Conservation (phyloP, 1,139 yeast species). For the Geotrichum macrosporum region DNA sequence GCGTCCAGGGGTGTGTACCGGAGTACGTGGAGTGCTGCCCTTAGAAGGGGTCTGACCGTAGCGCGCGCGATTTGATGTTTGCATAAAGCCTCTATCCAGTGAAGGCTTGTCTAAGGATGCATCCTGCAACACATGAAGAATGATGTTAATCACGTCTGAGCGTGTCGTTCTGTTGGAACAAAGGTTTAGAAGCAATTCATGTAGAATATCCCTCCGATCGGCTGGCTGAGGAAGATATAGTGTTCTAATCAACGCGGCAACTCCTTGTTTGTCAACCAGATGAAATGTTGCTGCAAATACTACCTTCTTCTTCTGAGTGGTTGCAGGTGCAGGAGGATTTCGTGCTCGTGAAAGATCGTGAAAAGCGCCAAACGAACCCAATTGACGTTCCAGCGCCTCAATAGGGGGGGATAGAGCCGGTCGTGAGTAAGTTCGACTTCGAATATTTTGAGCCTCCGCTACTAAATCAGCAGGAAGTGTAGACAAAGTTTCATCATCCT, state of each 20-base stretch:
- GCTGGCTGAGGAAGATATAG: conserved; percentile 71
- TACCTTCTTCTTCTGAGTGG: conserved; percentile 24
- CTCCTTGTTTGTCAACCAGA: conserved; percentile 69
- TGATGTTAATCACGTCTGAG: conserved; percentile 65
- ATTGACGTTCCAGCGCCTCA: conserved; percentile 13
- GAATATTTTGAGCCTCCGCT: conserved; percentile 36
- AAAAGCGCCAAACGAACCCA: conserved; percentile 13
- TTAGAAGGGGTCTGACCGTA: conserved; percentile 18
- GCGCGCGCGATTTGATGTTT: conserved; percentile 42
- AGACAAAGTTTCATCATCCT: conserved; percentile 35
- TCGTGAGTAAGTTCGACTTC: conserved; percentile 28
- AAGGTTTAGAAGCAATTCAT: conserved; percentile 61
- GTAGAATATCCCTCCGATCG: conserved; percentile 59
- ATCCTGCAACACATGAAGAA: conserved; percentile 69
- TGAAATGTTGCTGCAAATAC: conserved; percentile 42
- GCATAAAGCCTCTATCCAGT: conserved; percentile 61
- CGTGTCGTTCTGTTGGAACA: conserved; percentile 78
- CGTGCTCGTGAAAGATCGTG: conserved; percentile 1
- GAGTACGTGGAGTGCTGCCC: conserved; percentile 33
- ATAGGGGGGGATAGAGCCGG: conserved; percentile 16
- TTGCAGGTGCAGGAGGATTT: conserved; percentile 4
- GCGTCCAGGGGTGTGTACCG: conserved; percentile 24
- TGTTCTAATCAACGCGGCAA: conserved; percentile 66
- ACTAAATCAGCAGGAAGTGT: conserved; percentile 35
- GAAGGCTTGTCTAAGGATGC: conserved; percentile 60